phyloP scores from a whole-genome alignment of 2,329 filamentous ascomycete genomes.

The Fusarium tanahbumbuense region DNA sequence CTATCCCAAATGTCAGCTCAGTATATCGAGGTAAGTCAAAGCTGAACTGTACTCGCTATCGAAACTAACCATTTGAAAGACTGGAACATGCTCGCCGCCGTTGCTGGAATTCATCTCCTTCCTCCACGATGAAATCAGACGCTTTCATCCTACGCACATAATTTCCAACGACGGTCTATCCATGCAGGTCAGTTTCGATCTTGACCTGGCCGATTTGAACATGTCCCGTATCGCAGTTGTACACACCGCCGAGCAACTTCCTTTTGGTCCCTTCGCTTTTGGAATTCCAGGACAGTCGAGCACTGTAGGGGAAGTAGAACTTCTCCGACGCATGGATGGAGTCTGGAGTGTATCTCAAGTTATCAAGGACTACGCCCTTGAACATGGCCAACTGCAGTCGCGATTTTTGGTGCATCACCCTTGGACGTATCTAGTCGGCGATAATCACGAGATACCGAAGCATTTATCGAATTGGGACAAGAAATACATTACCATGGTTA shows the following conservation, averaged over 20 bases:
- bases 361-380: background rate
- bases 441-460: background rate
- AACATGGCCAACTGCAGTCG: background rate
- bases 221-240: constrained; percentile 2
- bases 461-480: background rate
- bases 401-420: background rate
- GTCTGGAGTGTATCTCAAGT: background rate
- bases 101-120: background rate
- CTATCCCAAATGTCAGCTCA: background rate
- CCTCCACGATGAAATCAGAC: background rate
- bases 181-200: background rate
- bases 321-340: background rate
- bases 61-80: background rate
- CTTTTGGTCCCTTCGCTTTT: background rate
- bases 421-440: background rate
- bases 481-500: background rate
- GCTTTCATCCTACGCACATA: background rate
- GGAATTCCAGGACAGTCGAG: background rate
- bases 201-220: background rate
- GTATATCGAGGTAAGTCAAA: background rate
- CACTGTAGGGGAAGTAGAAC: background rate
- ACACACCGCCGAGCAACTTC: constrained; percentile 3
- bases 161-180: constrained; percentile 3
- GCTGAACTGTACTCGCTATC: too few species aligned
- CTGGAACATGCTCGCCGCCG: background rate